These are phyloP conservation scores for Breynia disticha DNA, from an alignment of 441 rosid genomes.

Conservation along the genomic window DNA sequence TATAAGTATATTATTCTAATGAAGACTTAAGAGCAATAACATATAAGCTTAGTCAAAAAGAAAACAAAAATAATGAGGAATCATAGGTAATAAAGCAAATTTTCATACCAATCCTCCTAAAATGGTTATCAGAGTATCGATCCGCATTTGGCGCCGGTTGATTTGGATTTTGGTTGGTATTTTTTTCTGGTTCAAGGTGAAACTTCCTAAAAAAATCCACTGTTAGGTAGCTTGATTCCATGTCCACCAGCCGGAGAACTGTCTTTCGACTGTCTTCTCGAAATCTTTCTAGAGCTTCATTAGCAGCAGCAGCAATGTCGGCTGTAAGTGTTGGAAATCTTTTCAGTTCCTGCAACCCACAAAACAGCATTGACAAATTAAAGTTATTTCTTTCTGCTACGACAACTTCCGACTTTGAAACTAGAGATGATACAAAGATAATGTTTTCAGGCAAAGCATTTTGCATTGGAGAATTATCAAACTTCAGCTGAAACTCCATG, in stretches of 20 bases:
- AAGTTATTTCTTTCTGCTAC: background rate
- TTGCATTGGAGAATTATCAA: too few species aligned
- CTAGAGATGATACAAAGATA: too few species aligned
- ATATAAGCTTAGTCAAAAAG: too few species aligned
- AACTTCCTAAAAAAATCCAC: conserved; percentile 84
- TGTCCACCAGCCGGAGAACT: conserved; percentile 61
- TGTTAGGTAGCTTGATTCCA: conserved; percentile 80
- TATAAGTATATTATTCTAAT: too few species aligned
- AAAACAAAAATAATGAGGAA: background rate
- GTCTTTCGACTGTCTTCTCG: conserved; percentile 71
- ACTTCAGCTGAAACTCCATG: too few species aligned
- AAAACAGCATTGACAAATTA: too few species aligned
- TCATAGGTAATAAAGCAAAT: background rate
- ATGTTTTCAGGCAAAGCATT: too few species aligned
- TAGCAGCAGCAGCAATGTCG: conserved; percentile 61
- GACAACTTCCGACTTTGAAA: too few species aligned
- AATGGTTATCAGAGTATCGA: conserved; percentile 54
- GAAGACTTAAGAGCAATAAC: too few species aligned
- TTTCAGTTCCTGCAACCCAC: conserved; percentile 68
- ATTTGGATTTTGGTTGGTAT: conserved; percentile 29
- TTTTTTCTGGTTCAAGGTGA: conserved; percentile 61
- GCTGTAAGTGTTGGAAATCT: conserved; percentile 74
- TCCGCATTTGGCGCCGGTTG: conserved; percentile 33
- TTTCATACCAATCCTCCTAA: conserved; percentile 68
- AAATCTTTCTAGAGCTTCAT: conserved; percentile 57